Evolutionary conservation across 2,329 filamentous ascomycete species (phyloP).

Genomic region (Aspergillus floridensis): DNA sequence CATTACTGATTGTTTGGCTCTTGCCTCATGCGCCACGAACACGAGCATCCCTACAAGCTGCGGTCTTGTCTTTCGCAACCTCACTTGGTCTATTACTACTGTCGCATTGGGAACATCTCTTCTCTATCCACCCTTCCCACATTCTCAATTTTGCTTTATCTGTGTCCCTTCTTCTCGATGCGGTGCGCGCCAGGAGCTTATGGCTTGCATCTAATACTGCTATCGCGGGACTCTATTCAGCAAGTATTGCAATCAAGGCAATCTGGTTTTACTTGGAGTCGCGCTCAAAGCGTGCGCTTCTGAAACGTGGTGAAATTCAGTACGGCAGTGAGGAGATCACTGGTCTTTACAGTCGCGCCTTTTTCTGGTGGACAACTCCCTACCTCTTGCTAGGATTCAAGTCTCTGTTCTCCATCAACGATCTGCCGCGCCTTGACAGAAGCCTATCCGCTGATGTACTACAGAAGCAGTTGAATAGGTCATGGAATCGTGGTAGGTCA

Average conservation of each 20-base stretch:
- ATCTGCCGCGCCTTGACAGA: conserved; percentile 6
- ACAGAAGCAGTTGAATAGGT: neutral
- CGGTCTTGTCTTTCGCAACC: neutral
- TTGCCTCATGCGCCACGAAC: conserved; percentile 1
- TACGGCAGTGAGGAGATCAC: conserved; percentile 1
- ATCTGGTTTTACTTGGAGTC: conserved; percentile 2
- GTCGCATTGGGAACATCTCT: conserved; percentile 7
- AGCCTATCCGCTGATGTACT: neutral
- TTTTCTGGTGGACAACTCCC: conserved; percentile 13
- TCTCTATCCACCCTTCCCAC: conserved; percentile 1
- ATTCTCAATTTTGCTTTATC: conserved; percentile 3
- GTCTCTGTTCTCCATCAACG: neutral
- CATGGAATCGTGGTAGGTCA: conserved; percentile 3
- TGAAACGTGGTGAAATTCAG: neutral
- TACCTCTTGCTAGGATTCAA: conserved; percentile 2
- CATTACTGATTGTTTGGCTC: neutral
- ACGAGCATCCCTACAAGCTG: neutral
- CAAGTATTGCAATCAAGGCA: neutral
- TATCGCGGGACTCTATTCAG: neutral
- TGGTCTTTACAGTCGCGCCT: conserved; percentile 2
- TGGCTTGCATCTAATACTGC: conserved; percentile 1
- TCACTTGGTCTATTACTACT: conserved; percentile 2
- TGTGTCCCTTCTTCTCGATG: conserved; percentile 1
- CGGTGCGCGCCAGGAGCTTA: conserved; percentile 2
- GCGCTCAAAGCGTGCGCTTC: neutral